Evolutionary conservation across 2,329 filamentous ascomycete species (phyloP), one percentile per base, ranked within the genome.

Genomic region (Cercospora sojina): DNA sequence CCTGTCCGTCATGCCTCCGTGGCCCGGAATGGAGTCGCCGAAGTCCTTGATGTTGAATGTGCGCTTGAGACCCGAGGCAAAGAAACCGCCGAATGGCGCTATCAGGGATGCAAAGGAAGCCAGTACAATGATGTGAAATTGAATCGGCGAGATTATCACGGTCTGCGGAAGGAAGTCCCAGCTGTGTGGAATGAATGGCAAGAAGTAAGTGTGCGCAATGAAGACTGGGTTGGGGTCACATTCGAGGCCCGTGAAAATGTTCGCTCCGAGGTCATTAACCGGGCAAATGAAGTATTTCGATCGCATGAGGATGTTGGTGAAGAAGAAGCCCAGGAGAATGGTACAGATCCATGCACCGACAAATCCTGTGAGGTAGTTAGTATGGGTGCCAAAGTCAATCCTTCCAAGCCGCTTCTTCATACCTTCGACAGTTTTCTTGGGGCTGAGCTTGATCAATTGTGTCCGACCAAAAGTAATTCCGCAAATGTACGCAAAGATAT

Each of bases 1-100:
- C 69, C 95, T 91, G 78, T 99, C 95, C 16, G 95, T 99, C 82
- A 99, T 98, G 73, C 95, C 95, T 68, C 95, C 95, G 75, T 99
- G 95, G 23, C 95, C 95, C 1, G 95, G 95, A 73, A 99, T 99
- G 1, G 93, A 96, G 80, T 99, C 92, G 72, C 95, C 95, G 81
- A 99, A 99, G 82, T 99, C 95, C 85, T 99, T 99, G 85, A 99
- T 96, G 83, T 99, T 98, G 84, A 99, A 99, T 3, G 94, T 97
- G 31, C 95, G 91, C 86, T 99, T 99, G 65, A 99, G 86, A 0
- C 95, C 95, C 2, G 93, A 97, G 4, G 95, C 95, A 78, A 99
- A 99, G 86, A 99, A 99, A 31, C 95, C 95, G 64, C 95, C 95
- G 75, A 99, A 99, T 2, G 95, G 95, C 8, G 95, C 95, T 74